Evolutionary conservation across 176 grass and related monocot species (phyloP).

Genomic region (Oryza nivara): DNA sequence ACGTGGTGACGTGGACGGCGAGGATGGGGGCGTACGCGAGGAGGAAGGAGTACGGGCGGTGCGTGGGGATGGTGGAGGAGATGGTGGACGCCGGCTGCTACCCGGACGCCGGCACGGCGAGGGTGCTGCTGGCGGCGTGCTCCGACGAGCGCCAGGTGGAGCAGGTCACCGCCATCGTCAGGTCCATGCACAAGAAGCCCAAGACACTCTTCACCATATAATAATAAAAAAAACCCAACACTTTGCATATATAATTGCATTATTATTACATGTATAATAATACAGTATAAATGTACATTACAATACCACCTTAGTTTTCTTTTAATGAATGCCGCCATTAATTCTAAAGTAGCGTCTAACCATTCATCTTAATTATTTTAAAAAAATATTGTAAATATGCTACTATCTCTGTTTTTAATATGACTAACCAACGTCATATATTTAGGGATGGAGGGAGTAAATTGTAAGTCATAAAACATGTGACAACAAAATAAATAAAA

Average conservation of each 20-base stretch:
- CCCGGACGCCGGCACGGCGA: slow-evolving; percentile 82
- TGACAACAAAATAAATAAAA: no score
- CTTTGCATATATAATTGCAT: background rate
- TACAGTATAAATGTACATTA: no score
- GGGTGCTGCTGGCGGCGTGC: slow-evolving; percentile 82
- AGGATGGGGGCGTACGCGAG: slow-evolving; percentile 75
- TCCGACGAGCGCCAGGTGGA: slow-evolving; percentile 72
- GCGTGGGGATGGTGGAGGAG: slow-evolving; percentile 85
- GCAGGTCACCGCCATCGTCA: slow-evolving; percentile 71
- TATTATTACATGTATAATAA: background rate
- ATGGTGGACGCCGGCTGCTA: slow-evolving; percentile 91
- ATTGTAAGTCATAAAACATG: no score
- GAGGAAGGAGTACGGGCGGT: slow-evolving; percentile 73
- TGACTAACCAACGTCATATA: no score
- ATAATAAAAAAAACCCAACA: background rate
- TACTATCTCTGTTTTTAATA: no score
- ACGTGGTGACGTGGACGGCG: slow-evolving; percentile 89
- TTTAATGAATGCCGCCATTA: no score
- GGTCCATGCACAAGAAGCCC: slow-evolving; percentile 88
- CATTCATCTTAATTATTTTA: no score
- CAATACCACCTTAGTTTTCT: no score
- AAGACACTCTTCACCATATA: slow-evolving; percentile 52
- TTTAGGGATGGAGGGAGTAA: no score
- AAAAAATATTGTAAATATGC: no score
- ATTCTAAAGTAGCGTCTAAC: no score